Base-by-base conservation (phyloP, 75 land plant genomes). In the Sequoiadendron giganteum region DNA sequence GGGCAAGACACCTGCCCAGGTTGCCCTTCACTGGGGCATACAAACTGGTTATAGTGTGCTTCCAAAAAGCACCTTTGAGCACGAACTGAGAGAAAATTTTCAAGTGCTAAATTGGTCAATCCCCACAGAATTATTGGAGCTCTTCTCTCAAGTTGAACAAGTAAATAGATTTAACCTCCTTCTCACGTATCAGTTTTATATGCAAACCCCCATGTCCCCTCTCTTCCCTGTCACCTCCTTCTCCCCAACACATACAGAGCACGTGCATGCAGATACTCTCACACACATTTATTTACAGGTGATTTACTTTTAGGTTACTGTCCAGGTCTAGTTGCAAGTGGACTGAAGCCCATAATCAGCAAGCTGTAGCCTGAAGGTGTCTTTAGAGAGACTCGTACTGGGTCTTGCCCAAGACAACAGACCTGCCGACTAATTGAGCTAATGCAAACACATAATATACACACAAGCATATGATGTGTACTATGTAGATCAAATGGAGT, bases 91-190 rank as follows among this genome's bases (percentile, higher is more conserved):
- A 85, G 86, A 88, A 81, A 96, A 96, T 58, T 85, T 93, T 88
- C 93, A 94, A 54, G 52, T 95, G 18, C 94, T 95, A 85, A 93
- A 92, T 45, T 97, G 95, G 92, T 92, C 91, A 36, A 93, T 97
- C 49, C 95, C 99, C 40, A 91, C 91, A 15, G 96, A 94, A 34
- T 87, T 95, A 43, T 86, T 95, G 72, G 88, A 86, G 75, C 90
- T 93, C 52, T 91, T 97, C 30, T 89, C 95, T 54, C 90, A 92
- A 85, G 93, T 97, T 85, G 91, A 95, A 83, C 97, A 97, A 95
- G 99, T 87, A 89, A 36, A 39, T 25, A 79, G 82, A 39, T 38
- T 92, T 86, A 86, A 89, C 47, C 40, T 95, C 15, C 92, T 84
- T 90, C 83, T 94, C 93, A 90, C 85, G 77, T 25, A 91, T 94